phyloP scores from a whole-genome alignment of 2,329 filamentous ascomycete genomes.

The Hymenoscyphus repandus region DNA sequence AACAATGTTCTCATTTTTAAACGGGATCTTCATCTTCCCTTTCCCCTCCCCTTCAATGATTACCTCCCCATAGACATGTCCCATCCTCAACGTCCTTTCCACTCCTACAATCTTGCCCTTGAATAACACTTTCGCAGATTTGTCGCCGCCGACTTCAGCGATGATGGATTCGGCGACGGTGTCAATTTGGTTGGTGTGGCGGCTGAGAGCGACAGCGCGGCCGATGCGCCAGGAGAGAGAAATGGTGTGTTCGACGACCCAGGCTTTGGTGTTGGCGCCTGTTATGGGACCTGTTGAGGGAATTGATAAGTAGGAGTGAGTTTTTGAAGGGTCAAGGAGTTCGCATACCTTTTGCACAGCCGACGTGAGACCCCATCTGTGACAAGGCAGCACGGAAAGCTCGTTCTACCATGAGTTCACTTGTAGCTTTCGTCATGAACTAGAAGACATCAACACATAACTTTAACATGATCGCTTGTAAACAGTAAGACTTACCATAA shows the following conservation, averaged over 20 bases:
- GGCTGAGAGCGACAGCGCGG: slow-evolving; percentile 25
- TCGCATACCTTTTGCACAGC: slow-evolving; percentile 30
- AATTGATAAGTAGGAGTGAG: too few relatives aligned
- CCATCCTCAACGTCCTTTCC: slow-evolving; percentile 34
- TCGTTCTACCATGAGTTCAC: slow-evolving; percentile 39
- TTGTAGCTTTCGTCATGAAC: slow-evolving; percentile 42
- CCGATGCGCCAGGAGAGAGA: slow-evolving; percentile 49
- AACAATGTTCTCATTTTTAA: slow-evolving; percentile 70
- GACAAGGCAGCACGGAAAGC: slow-evolving; percentile 36
- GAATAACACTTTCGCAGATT: slow-evolving; percentile 51
- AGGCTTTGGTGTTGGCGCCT: slow-evolving; percentile 32
- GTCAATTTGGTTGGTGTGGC: not conserved
- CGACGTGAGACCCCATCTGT: slow-evolving; percentile 39
- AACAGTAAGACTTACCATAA: slow-evolving; percentile 31
- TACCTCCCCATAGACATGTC: not conserved
- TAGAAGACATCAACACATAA: not conserved
- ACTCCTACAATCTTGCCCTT: slow-evolving; percentile 60
- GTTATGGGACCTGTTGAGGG: slow-evolving; percentile 31
- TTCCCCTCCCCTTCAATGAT: not conserved
- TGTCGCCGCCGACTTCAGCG: slow-evolving; percentile 49
- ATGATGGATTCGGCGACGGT: slow-evolving; percentile 53
- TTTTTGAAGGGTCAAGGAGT: too few relatives aligned
- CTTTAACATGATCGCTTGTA: not conserved
- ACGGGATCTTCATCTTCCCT: slow-evolving; percentile 46
- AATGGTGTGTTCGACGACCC: slow-evolving; percentile 37